Evolutionary conservation across 306 rosid genomes (phyloP), one percentile per base, ranked within the genome.

Genomic region (Datisca glomerata): DNA sequence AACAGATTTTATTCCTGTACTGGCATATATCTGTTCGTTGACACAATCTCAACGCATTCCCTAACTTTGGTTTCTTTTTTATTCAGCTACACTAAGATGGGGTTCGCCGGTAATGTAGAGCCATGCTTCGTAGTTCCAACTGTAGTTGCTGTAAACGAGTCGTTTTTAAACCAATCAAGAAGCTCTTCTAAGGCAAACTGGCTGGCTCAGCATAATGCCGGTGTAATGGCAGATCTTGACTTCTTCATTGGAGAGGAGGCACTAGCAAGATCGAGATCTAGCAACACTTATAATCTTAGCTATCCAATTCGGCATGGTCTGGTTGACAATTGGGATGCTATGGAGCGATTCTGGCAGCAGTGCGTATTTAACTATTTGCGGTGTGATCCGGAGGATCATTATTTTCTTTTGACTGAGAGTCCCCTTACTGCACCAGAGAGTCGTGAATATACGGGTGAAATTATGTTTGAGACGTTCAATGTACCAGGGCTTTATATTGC

Each of bases 191-290:
- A 91, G 63, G 81, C 74, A 25, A 81, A 70, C 65, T 80, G 76
- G 94, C 20, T 72, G 7, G 76, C 96, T 33, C 98, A 91, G 73
- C 84, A 91, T 66, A 91, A 77, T 56, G 98, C 98, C 0, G 98
- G 98, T 12, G 98, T 91, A 7, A 91, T 84, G 96, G 98, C 98
- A 14, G 98, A 91, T 84, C 96, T 91, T 29, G 98, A 91, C 74
- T 91, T 84, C 74, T 91, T 91, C 51, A 78, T 91, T 18, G 98
- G 98, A 27, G 98, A 91, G 4, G 98, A 91, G 50, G 98, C 98
- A 0, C 41, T 80, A 38, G 47, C 93, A 8, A 91, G 63, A 66
- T 73, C 86, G 46, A 75, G 86, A 62, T 75, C 96, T 23, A 84
- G 98, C 37, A 78, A 75, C 18, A 78, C 81, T 57, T 91, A 91